Evolutionary conservation across 371 early-diverging fungal species (phyloP).

Genomic region (Rhizomucor pusillus): DNA sequence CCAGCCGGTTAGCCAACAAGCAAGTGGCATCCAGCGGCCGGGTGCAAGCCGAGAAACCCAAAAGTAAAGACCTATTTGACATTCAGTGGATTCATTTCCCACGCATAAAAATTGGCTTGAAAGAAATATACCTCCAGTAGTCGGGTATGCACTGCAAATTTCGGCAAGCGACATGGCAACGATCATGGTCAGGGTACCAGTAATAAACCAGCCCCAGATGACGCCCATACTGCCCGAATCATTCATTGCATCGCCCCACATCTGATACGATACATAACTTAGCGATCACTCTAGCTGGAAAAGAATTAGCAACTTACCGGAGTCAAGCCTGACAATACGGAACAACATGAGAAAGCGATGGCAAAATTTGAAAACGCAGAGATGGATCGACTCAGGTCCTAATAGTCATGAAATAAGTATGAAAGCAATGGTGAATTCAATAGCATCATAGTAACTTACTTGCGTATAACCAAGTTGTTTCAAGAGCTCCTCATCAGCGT

Average conservation of each 20-base stretch:
- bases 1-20: conserved; percentile 66
- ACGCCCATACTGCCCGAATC: conserved; percentile 65
- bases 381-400: conserved; percentile 67
- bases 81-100: not conserved
- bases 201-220: conserved; percentile 73
- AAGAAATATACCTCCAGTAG: conserved; percentile 53
- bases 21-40: conserved; percentile 57
- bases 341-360: conserved; percentile 62
- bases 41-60: conserved; percentile 58
- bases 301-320: conserved; percentile 29
- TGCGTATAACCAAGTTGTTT: conserved; percentile 49
- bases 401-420: conserved; percentile 7
- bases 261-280: conserved; percentile 12
- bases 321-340: conserved; percentile 59
- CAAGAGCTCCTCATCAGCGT: conserved; percentile 35
- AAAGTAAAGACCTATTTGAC: conserved; percentile 53
- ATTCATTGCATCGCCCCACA: conserved; percentile 59
- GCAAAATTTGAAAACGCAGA: conserved; percentile 63
- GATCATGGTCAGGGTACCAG: conserved; percentile 52
- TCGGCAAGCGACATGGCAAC: conserved; percentile 71
- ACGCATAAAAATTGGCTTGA: not conserved
- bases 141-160: conserved; percentile 74
- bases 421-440: not conserved
- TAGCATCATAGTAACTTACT: conserved; percentile 13
- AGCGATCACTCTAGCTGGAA: not conserved